Evolutionary conservation across 768 basidiomycete genomes (phyloP), one percentile per base, ranked within the genome.

Genomic region (Leccinum sublutescens): DNA sequence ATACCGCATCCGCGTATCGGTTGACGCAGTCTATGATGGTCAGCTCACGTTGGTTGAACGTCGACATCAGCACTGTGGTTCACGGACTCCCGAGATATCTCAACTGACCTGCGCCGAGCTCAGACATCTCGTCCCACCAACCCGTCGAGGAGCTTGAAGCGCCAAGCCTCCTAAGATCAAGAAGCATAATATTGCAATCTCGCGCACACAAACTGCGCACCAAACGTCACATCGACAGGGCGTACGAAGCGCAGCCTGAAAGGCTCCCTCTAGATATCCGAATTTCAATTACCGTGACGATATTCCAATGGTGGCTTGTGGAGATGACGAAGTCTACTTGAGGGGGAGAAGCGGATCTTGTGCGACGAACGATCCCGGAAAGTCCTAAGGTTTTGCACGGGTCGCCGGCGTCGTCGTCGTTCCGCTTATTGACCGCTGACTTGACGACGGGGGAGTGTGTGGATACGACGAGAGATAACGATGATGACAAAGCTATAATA

Each of bases 261-360:
- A 21, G 11, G 25, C 36, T n/a, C 23, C 33, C 43, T 23, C 23
- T 9, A 4, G 45, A n/a, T 53, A 19, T 27, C 25, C 25, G 27
- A 54, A 51, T 56, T 43, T 34, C 34, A 66, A 43, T 29, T 56
- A 21, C 19, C 17, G 43, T 38, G 36, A 55, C 17, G 56, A n/a
- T 48, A 40, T 34, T 21, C 21, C 33, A 11, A 45, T 21, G 10
- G 40, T 25, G 33, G 34, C 12, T 8, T 10, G n/a, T n/a, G n/a
- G 19, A 1, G 17, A 53, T 36, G 50, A 47, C 27, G n/a, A 7
- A 19, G n/a, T 11, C 19, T 12, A 45, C n/a, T 45, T 45, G 40
- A 19, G 17, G 43, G 7, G 19, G 40, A n/a, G 38, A 40, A 8
- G n/a, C 40, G 40, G 40, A 5, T 19, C 27, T 2, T 50, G 19